These are phyloP conservation scores for Grigorovia yakushimaensis DNA, from an alignment of 805 yeast genomes.

Conservation along the genomic window DNA sequence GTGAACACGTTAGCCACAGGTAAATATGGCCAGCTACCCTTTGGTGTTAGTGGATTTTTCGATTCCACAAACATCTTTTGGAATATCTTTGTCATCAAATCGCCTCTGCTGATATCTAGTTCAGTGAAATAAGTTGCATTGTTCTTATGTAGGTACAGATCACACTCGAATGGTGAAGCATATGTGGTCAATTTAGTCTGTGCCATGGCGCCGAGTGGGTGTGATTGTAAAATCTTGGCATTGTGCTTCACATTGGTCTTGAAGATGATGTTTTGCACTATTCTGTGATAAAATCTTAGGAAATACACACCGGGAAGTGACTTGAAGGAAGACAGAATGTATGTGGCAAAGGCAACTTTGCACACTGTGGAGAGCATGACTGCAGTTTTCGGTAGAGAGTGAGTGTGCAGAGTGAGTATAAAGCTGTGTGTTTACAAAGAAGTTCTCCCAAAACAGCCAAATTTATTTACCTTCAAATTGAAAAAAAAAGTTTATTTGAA, in stretches of 20 bases:
- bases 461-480: no score
- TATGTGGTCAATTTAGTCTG: conserved; percentile 38
- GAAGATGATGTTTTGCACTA: conserved; percentile 34
- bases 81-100: conserved; percentile 46
- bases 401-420: neutral
- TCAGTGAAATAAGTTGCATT: conserved; percentile 80
- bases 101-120: conserved; percentile 68
- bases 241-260: conserved; percentile 15
- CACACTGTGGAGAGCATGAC: neutral
- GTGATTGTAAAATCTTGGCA: conserved; percentile 12
- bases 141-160: conserved; percentile 77
- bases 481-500: no score
- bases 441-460: no score
- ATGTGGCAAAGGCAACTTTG: conserved; percentile 10
- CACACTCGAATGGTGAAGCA: conserved; percentile 73
- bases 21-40: conserved; percentile 43
- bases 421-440: no score
- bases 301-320: conserved; percentile 59
- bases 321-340: conserved; percentile 36
- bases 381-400: no score
- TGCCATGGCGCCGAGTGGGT: conserved; percentile 31
- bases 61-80: conserved; percentile 38
- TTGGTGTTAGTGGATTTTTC: conserved; percentile 15
- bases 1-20: conserved; percentile 72
- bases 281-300: conserved; percentile 47